Conservation (phyloP, 257 asterid species). For the Salvia hispanica region DNA sequence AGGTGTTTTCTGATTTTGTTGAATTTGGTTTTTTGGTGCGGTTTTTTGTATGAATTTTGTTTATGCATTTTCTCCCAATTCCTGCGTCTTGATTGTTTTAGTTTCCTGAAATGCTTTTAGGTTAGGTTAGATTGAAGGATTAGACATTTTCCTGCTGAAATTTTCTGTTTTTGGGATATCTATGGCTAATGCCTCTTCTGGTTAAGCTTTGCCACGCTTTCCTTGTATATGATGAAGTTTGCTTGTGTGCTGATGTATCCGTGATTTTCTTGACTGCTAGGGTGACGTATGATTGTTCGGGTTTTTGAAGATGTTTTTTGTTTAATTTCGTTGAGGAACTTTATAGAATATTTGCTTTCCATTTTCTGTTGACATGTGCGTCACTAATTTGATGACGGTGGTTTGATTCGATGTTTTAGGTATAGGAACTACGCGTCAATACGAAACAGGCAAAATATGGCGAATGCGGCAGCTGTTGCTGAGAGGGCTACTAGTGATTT, state of each 20-base stretch:
- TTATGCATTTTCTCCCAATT: conserved; percentile 1
- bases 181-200: conserved; percentile 1
- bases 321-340: background rate
- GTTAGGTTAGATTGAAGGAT: background rate
- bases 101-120: conserved; percentile 11
- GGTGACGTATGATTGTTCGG: background rate
- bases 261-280: conserved; percentile 21
- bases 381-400: conserved; percentile 25
- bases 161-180: conserved; percentile 11
- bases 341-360: background rate
- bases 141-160: background rate
- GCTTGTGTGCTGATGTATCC: background rate
- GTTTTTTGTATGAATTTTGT: conserved; percentile 24
- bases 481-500: conserved; percentile 96
- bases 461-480: conserved; percentile 82
- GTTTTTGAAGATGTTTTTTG: conserved; percentile 9
- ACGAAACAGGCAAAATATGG: conserved; percentile 52
- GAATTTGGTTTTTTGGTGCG: conserved; percentile 33
- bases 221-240: background rate
- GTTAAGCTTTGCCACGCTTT: background rate
- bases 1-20: conserved; percentile 34
- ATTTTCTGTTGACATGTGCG: conserved; percentile 3
- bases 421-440: conserved; percentile 25
- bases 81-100: too few species aligned
- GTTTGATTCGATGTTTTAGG: conserved; percentile 25